Evolutionary conservation across 1,284 basidiomycete species (phyloP), one percentile per base, ranked within the genome.

Genomic region (Cystobasidium sp.): DNA sequence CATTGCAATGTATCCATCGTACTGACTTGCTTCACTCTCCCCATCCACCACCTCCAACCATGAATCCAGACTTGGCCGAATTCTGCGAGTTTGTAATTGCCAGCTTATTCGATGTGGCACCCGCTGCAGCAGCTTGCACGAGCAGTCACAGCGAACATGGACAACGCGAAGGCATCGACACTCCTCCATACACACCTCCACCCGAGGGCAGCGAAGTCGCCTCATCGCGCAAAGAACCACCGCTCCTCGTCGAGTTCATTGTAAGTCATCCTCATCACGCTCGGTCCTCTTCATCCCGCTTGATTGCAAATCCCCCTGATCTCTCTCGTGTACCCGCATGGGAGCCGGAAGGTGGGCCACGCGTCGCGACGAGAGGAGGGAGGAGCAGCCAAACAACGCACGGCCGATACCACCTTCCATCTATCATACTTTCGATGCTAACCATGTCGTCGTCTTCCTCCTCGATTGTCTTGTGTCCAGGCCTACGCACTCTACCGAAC

Each of bases 401-500:
- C 31, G 31, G 31, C 5, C 31, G 5, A 31, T 5, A 31, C 31
- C 31, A 31, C 5, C 31, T 31, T 31, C 31, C 5, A 31, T 31
- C 31, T 5, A 31, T 31, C 31, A 31, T 31, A 5, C 31, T 31
- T 31, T 31, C 31, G 31, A 31, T 31, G 31, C 31, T 31, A 5
- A 31, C 31, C n/a, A n/a, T n/a, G n/a, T n/a, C n/a, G n/a, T n/a
- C n/a, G n/a, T n/a, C n/a, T n/a, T n/a, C n/a, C n/a, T n/a, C n/a
- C n/a, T n/a, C n/a, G n/a, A n/a, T n/a, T n/a, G n/a, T n/a, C n/a
- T n/a, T n/a, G n/a, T n/a, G n/a, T n/a, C 37, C 64, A 75, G 76
- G 94, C 93, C 0, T 96, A 96, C 80, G 91, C 93, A 0, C 86
- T 96, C 7, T 92, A 96, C 80, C 88, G 94, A 41, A 96, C 93